phyloP scores from a whole-genome alignment of 2,329 filamentous ascomycete genomes.

The Leptographium wingfieldii region DNA sequence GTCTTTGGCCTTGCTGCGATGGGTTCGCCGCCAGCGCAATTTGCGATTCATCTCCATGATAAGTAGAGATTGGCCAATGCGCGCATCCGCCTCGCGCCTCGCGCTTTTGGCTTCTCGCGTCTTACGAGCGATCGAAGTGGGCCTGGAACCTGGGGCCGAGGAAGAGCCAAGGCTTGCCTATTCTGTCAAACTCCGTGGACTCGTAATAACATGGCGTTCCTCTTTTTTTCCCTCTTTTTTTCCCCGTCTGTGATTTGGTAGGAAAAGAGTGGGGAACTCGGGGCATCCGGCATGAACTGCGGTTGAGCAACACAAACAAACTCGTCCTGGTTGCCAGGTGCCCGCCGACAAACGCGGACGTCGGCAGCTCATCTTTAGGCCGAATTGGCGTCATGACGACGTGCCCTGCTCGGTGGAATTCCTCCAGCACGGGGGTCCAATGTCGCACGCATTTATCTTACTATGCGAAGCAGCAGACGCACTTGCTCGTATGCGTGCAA shows the following conservation, averaged over 20 bases:
- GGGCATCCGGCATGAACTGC: slow-evolving; percentile 1
- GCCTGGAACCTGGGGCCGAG: background rate
- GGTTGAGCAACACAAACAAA: background rate
- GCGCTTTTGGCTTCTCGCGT: slow-evolving; percentile 11
- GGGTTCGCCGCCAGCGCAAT: background rate
- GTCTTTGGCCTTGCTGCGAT: background rate
- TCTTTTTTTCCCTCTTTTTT: background rate
- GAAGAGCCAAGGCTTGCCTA: background rate
- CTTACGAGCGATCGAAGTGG: background rate
- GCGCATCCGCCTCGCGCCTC: slow-evolving; percentile 10
- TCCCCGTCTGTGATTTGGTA: background rate
- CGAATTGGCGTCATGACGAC: background rate
- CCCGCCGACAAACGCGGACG: background rate
- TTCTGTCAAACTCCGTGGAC: background rate
- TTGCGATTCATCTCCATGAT: background rate
- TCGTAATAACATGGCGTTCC: background rate
- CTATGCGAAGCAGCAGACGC: background rate
- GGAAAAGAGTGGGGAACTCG: slow-evolving; percentile 1
- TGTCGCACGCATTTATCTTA: background rate
- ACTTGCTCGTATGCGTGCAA: no score
- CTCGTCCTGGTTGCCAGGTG: background rate
- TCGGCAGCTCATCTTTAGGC: background rate
- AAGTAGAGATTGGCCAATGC: background rate
- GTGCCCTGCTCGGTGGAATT: background rate
- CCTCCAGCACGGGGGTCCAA: background rate